A percentile compares a stretch with the other conserved stretches of the same genome.
Evolutionary conservation across 2,329 filamentous ascomycete genomes (phyloP).

Genomic region (Trichoderma simmonsii): DNA sequence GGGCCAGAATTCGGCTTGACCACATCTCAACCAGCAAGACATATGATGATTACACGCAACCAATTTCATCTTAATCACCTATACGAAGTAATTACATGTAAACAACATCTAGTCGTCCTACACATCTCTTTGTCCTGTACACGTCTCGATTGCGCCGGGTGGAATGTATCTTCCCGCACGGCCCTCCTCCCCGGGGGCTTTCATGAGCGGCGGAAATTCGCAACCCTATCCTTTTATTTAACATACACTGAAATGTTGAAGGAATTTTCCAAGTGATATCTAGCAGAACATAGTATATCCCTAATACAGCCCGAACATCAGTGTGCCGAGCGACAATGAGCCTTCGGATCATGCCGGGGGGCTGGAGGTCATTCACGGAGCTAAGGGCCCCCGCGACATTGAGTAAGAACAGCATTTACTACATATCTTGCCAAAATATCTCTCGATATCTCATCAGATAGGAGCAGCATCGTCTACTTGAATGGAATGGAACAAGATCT

Average conservation of each 20-base stretch:
- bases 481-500: neutral
- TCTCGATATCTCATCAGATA: neutral
- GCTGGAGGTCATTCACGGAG: neutral
- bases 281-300: neutral
- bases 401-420: neutral
- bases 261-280: neutral
- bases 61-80: neutral
- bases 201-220: neutral
- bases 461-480: neutral
- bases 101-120: neutral
- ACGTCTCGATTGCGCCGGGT: neutral
- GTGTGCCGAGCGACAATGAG: neutral
- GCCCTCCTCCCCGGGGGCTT: neutral
- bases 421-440: neutral
- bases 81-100: neutral
- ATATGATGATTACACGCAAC: neutral
- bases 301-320: neutral
- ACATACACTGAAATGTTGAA: neutral
- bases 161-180: neutral
- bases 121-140: neutral
- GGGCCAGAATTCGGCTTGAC: too few relatives aligned
- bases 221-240: neutral
- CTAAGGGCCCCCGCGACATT: neutral
- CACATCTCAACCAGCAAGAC: too few relatives aligned
- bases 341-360: neutral